These are phyloP conservation scores for Fusarium ramigenum DNA, from an alignment of 2,329 filamentous ascomycete species.

Conservation along the genomic window DNA sequence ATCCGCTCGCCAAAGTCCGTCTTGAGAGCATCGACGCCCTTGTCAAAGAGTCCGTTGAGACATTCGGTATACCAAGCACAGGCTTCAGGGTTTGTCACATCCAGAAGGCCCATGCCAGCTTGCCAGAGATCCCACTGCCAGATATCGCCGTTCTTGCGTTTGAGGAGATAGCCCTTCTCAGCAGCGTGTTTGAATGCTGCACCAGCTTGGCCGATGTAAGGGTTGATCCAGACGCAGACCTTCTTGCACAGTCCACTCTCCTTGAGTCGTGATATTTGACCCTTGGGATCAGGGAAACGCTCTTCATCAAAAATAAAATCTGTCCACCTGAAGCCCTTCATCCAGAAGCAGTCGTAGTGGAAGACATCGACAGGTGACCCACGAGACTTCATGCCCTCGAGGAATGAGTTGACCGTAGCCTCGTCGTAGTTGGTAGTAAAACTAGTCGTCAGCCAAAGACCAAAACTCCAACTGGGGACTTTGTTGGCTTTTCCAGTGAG, in stretches of 20 bases:
- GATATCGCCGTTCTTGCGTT: constrained; percentile 73
- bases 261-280: constrained; percentile 72
- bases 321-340: constrained; percentile 79
- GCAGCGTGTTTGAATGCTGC: constrained; percentile 71
- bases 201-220: constrained; percentile 76
- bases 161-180: constrained; percentile 74
- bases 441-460: constrained; percentile 79
- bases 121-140: constrained; percentile 85
- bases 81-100: constrained; percentile 78
- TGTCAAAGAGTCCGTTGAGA: constrained; percentile 70
- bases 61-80: constrained; percentile 71
- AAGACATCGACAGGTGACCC: constrained; percentile 76
- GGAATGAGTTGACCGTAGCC: constrained; percentile 71
- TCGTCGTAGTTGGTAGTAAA: constrained; percentile 81
- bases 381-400: constrained; percentile 73
- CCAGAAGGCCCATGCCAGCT: constrained; percentile 77
- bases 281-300: constrained; percentile 74
- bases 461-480: constrained; percentile 79
- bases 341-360: constrained; percentile 83
- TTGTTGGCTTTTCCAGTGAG: constrained; percentile 72
- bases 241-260: constrained; percentile 68
- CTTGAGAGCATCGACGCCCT: constrained; percentile 77
- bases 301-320: constrained; percentile 77
- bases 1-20: constrained; percentile 81
- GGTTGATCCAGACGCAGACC: constrained; percentile 81